Conservation (phyloP, 2,329 filamentous ascomycete species). For the Dothistroma pini region DNA sequence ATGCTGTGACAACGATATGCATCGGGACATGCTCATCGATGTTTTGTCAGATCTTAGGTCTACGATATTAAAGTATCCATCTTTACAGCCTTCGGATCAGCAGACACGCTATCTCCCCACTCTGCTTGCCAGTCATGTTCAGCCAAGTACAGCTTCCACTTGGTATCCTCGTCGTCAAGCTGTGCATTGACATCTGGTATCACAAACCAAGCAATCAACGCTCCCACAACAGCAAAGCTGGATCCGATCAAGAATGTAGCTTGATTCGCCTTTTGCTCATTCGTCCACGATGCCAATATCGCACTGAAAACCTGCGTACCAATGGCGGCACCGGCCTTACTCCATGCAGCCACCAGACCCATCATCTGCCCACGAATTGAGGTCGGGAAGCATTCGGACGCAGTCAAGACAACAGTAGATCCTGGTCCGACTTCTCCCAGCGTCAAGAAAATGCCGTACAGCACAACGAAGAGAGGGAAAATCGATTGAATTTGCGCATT, state of each 20-base stretch:
- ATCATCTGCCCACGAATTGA: conserved; percentile 73
- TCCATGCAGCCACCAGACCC: conserved; percentile 64
- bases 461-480: conserved; percentile 59
- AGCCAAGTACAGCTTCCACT: conserved; percentile 14
- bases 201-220: conserved; percentile 58
- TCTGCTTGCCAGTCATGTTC: conserved; percentile 14
- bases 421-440: conserved; percentile 72
- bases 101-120: conserved; percentile 10
- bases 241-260: conserved; percentile 84
- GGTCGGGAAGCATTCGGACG: conserved; percentile 81
- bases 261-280: conserved; percentile 59
- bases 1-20: not conserved
- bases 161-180: conserved; percentile 12
- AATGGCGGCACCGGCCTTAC: conserved; percentile 72
- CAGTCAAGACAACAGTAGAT: conserved; percentile 66
- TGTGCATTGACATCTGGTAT: conserved; percentile 26
- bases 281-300: conserved; percentile 54
- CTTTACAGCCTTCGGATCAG: conserved; percentile 9
- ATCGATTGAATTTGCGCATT: conserved; percentile 33
- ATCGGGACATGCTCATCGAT: not conserved
- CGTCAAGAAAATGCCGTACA: conserved; percentile 72
- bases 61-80: conserved; percentile 13
- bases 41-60: not conserved
- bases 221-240: conserved; percentile 68
- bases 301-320: conserved; percentile 75